Evolutionary conservation across 2,329 filamentous ascomycete genomes (phyloP).

Genomic region (Allantophomopsis cytisporea): DNA sequence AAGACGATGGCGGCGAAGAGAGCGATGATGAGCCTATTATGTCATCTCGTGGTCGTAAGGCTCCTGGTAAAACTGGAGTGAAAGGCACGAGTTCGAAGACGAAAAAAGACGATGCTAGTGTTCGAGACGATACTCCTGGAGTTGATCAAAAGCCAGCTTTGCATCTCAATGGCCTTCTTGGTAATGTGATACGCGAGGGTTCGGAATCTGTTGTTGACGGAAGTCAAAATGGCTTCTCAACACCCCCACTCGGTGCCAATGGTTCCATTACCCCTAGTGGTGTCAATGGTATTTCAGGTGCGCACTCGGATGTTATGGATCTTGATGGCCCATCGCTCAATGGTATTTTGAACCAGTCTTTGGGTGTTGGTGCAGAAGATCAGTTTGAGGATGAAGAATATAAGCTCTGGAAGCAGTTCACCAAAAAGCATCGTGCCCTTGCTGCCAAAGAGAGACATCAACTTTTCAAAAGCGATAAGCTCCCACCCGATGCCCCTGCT

Average conservation of each 20-base stretch:
- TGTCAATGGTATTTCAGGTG: slow-evolving; percentile 50
- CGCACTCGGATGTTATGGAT: slow-evolving; percentile 74
- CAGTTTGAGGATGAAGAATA: slow-evolving; percentile 86
- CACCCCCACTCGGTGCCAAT: slow-evolving; percentile 52
- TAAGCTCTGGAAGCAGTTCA: slow-evolving; percentile 97
- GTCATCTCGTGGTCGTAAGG: slow-evolving; percentile 87
- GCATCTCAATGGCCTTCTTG: slow-evolving; percentile 50
- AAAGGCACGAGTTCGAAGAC: slow-evolving; percentile 48
- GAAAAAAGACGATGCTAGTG: slow-evolving; percentile 59
- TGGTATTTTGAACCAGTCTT: slow-evolving; percentile 48
- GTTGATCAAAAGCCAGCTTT: slow-evolving; percentile 61
- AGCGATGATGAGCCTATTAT: slow-evolving; percentile 98
- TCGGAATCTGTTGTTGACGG: slow-evolving; percentile 65
- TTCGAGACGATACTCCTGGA: slow-evolving; percentile 67
- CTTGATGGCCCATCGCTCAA: slow-evolving; percentile 65
- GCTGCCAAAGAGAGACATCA: slow-evolving; percentile 76
- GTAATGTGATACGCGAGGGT: slow-evolving; percentile 47
- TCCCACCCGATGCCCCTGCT: slow-evolving; percentile 81
- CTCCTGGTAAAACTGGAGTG: slow-evolving; percentile 64
- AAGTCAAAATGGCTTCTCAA: slow-evolving; percentile 72
- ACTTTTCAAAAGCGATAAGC: slow-evolving; percentile 71
- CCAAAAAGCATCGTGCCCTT: slow-evolving; percentile 84
- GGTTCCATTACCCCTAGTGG: slow-evolving; percentile 68
- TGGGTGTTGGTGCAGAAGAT: slow-evolving; percentile 58
- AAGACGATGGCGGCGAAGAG: slow-evolving; percentile 74